Evolutionary conservation across 208 protist species (phyloP), one percentile per base, ranked within the genome.

Genomic region (Trichomonas gallinae): DNA sequence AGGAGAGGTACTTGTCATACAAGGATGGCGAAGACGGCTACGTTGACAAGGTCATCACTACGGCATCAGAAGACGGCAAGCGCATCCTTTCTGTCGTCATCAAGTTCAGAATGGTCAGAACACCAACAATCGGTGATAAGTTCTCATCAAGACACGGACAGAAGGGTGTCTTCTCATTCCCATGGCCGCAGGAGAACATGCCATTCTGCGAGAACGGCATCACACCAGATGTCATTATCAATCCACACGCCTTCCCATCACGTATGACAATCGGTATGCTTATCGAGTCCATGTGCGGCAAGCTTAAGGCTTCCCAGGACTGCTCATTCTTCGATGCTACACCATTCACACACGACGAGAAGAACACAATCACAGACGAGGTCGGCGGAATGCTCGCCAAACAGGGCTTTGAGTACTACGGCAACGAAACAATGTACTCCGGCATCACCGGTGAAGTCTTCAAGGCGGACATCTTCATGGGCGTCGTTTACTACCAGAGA

Each of bases 161-260:
- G 98, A 99, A 99, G 98, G 99, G 99, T 58, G 99, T 99, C 83
- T 97, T 99, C 83, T 98, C 98, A 63, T 97, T 99, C n/a, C 97
- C 99, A 91, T 99, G 99, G 97, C 98, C 98, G 49, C 23, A 96
- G 83, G 96, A 96, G 45, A 97, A 98, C 96, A 98, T 98, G 98
- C 98, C 98, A 49, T 98, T 98, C 88, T 97, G 98, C 48, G 97
- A 97, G 13, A 97, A 34, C 96, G 99, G 99, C 96, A 98, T 99
- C 96, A 98, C 97, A 8, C 99, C 99, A 10, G 99, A 99, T 97
- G 98, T 99, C 91, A 99, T 99, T 97, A 99, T 99, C 97, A 99
- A 99, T 98, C 99, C 99, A 45, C 99, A 99, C 97, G 99, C 97
- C 13, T 99, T 99, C 98, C 99, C 99, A 45, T 99, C 99, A 10